Base-by-base conservation (phyloP, 1,284 basidiomycete species). In the Tilletia walkeri region DNA sequence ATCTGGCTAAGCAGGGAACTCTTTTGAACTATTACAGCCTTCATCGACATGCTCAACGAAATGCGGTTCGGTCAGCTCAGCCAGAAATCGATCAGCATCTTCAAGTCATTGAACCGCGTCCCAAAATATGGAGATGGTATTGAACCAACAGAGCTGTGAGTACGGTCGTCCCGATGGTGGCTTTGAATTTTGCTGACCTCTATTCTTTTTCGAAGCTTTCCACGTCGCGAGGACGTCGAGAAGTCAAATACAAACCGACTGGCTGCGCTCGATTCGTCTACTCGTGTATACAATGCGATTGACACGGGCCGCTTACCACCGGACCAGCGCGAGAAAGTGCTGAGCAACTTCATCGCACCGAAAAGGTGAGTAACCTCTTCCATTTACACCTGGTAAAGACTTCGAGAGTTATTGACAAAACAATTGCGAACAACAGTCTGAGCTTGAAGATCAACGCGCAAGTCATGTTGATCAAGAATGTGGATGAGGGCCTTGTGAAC, bases 401-500 rank as follows among this genome's bases (percentile, higher is more conserved):
- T 72, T 2, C 72, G 73, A 20, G 75, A 76, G 66, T 71, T 30
- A 30, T 75, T 59, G 73, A 81, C 20, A 72, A 83, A 69, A 77
- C 81, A 14, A 78, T 85, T 76, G 83, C 80, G 5, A 77, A 79
- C 0, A 84, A 85, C 67, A 79, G 75, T 1, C 86, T 96, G 50
- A 79, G 82, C 0, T 86, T 96, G 49, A 91, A 90, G 80, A 84
- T 88, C 45, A 88, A 89, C 56, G 90, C 90, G 0, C 85, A 86
- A 74, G 87, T 88, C 63, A 88, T 88, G 87, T 86, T 95, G 24
- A 89, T 94, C 87, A 93, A 90, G 88, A 93, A 88, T 81, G 82
- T 87, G 6, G 90, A 91, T 77, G 88, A 90, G 54, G 87, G 87
- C 65, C 88, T 94, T 5, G 92, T 94, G 56, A 95, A 95, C 82